These are phyloP conservation scores for Vitis hybrid DNA, from an alignment of 177 flowering plant species.

Conservation along the genomic window DNA sequence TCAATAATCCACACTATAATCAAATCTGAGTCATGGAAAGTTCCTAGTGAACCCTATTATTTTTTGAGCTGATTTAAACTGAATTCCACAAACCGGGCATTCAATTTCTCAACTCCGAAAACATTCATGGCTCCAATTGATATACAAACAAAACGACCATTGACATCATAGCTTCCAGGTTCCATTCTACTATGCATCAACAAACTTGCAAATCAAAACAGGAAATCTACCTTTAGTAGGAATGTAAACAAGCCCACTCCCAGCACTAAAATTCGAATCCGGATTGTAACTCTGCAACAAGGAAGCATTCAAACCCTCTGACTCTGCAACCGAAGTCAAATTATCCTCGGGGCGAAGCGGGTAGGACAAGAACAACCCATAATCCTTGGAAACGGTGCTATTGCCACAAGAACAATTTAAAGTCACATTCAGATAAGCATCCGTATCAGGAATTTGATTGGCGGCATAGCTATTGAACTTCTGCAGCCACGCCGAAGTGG, in stretches of 20 bases:
- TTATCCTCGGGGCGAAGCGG: slow-evolving; percentile 57
- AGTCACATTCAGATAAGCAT: slow-evolving; percentile 39
- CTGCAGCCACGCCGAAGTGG: slow-evolving; percentile 36
- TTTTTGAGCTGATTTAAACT: too few relatives aligned
- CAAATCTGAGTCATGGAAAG: too few relatives aligned
- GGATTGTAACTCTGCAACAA: slow-evolving; percentile 57
- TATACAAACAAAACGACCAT: neutral
- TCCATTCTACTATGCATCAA: neutral
- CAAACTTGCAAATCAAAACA: neutral
- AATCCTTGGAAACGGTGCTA: slow-evolving; percentile 37
- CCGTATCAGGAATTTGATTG: slow-evolving; percentile 38
- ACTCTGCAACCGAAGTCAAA: slow-evolving; percentile 30
- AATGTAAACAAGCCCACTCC: slow-evolving; percentile 61
- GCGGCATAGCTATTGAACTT: slow-evolving; percentile 33
- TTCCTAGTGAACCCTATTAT: too few relatives aligned
- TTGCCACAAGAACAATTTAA: slow-evolving; percentile 83
- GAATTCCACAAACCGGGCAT: too few relatives aligned
- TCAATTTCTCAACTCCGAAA: too few relatives aligned
- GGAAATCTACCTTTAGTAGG: slow-evolving; percentile 65
- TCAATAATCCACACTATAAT: too few relatives aligned
- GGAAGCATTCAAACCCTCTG: slow-evolving; percentile 18
- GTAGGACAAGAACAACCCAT: slow-evolving; percentile 72
- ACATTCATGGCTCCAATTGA: neutral
- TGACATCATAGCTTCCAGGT: neutral
- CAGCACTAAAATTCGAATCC: slow-evolving; percentile 43